Evolutionary conservation across 148 eudicot species (phyloP), one percentile per base, ranked within the genome.

Genomic region (Pharnaceum exiguum): DNA sequence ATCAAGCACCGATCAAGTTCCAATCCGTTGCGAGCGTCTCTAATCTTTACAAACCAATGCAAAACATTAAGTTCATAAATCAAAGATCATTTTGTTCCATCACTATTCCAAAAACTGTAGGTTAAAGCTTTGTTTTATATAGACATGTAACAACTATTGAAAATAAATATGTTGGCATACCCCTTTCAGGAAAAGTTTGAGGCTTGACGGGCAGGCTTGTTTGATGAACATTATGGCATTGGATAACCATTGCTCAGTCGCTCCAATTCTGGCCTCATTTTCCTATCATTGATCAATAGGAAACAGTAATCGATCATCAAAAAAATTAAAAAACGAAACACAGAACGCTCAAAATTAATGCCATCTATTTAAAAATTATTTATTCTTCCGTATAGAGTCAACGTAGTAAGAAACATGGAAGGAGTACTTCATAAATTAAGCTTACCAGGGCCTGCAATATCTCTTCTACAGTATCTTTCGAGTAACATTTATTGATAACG

Each of bases 11-110:
- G 50, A 15, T 57, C 69, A 53, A 75, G 72, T 5, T 24, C 46
- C 50, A 55, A 65, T 24, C 11, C n/a, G n/a, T n/a, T 35, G 32
- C 75, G 64, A 3, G 75, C 79, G 51, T 75, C 68, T 62, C 79
- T 65, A 11, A 75, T 70, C 79, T 75, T 12, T 35, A 35, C 7
- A 35, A 35, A n/a, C n/a, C n/a, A n/a, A n/a, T n/a, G n/a, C n/a
- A n/a, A n/a, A n/a, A n/a, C n/a, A n/a, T n/a, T n/a, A n/a, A n/a
- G n/a, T n/a, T n/a, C n/a, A n/a, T n/a, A n/a, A n/a, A n/a, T n/a
- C n/a, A n/a, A n/a, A n/a, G n/a, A n/a, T n/a, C n/a, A n/a, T n/a
- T n/a, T n/a, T n/a, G n/a, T n/a, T n/a, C n/a, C n/a, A n/a, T n/a
- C n/a, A n/a, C n/a, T n/a, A n/a, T n/a, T n/a, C n/a, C n/a, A n/a